Evolutionary conservation across 371 early-diverging fungal genomes (phyloP), one percentile per base, ranked within the genome.

Genomic region (Apophysomyces trapeziformis): DNA sequence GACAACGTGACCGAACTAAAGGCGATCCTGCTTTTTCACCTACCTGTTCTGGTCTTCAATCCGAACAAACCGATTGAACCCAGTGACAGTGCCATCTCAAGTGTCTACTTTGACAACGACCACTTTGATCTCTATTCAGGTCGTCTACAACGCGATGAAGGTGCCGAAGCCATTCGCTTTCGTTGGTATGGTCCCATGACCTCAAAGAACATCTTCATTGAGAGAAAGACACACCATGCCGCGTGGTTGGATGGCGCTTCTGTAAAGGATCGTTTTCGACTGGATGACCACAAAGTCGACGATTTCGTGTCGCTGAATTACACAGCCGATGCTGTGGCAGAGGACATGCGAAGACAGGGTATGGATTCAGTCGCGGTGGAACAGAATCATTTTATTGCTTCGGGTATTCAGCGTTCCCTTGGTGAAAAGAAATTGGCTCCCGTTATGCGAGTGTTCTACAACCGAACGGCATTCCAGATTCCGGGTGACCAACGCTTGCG

Each of bases 401-500:
- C 80, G 6, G 96, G 98, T 65, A 86, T 99, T 44, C 95, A 93
- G 70, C 69, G 82, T 7, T 87, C 93, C 8, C 87, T 99, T n/a
- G 66, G 75, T 3, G 83, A 90, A 21, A 94, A 92, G 73, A 77
- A 86, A 6, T 83, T 99, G 26, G 76, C 82, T n/a, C 99, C 99
- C 46, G 85, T 90, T 5, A 77, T 95, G 71, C 92, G 99, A 54
- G 96, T 97, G 0, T 96, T 96, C 70, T 99, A 99, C 85, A 97
- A 97, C 75, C 91, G 99, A 73, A 98, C 96, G 13, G 99, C 99
- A 2, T 99, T 99, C 88, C 99, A 99, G 79, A 77, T 99, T 6
- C 99, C 99, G 5, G 97, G 96, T 45, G 98, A 97, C 77, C 93
- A 97, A 12, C 88, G 93, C 47, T 93, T 99, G 38, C 90, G 99